Evolutionary conservation across 2,329 filamentous ascomycete species (phyloP).

Genomic region (Colletotrichum tropicicola): DNA sequence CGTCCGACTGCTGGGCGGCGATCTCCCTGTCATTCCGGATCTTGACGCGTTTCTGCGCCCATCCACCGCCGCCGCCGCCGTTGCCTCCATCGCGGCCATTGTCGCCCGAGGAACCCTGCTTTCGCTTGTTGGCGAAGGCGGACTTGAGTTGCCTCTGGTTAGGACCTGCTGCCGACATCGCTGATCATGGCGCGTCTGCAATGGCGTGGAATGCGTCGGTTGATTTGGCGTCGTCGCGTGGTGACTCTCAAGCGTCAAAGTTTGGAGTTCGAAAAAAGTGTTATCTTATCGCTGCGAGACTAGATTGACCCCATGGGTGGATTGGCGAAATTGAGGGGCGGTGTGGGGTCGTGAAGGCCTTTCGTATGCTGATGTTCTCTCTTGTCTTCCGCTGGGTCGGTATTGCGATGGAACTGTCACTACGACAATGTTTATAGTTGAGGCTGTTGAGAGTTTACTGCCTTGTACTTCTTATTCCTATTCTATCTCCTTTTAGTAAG

Average conservation of each 20-base stretch:
- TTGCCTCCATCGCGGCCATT: conserved; percentile 32
- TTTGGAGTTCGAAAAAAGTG: conserved; percentile 14
- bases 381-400: too few relatives aligned
- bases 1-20: conserved; percentile 58
- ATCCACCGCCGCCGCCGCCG: conserved; percentile 32
- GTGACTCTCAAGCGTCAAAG: conserved; percentile 2
- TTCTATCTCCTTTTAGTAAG: too few relatives aligned
- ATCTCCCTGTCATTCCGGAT: conserved; percentile 58
- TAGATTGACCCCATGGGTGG: neutral
- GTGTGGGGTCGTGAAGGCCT: neutral
- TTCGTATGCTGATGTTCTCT: too few relatives aligned
- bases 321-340: neutral
- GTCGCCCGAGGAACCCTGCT: conserved; percentile 32
- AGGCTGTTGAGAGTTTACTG: too few relatives aligned
- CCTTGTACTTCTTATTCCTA: too few relatives aligned
- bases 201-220: neutral
- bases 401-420: too few relatives aligned
- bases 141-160: conserved; percentile 19
- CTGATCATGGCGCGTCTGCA: conserved; percentile 15
- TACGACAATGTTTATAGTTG: too few relatives aligned
- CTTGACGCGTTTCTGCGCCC: conserved; percentile 54
- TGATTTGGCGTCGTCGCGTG: conserved; percentile 14
- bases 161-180: conserved; percentile 25
- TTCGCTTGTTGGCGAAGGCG: conserved; percentile 37
- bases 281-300: conserved; percentile 25